Conservation (phyloP, 2,329 filamentous ascomycete genomes). For the Cercospora citrullina region DNA sequence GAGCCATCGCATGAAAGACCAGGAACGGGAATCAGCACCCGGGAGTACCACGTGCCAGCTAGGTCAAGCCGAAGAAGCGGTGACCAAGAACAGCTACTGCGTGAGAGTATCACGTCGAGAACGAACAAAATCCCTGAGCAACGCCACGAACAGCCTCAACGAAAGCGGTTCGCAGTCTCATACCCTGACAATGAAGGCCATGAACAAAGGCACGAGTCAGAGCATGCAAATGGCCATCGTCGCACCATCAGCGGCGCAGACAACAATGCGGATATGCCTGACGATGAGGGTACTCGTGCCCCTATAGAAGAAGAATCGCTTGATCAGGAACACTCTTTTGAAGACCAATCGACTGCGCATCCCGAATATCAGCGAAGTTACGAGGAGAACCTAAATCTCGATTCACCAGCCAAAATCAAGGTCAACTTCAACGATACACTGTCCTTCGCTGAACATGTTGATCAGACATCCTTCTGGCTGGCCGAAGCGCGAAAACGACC, state of each 20-base stretch:
- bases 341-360: slow-evolving; percentile 13
- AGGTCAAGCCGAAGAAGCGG: background rate
- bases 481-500: slow-evolving; percentile 17
- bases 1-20: background rate
- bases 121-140: background rate
- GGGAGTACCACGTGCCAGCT: background rate
- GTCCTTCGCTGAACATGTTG: slow-evolving; percentile 6
- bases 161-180: background rate
- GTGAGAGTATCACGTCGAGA: background rate
- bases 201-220: background rate
- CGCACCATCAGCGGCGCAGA: background rate
- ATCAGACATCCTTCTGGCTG: slow-evolving; percentile 18
- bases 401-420: slow-evolving; percentile 38
- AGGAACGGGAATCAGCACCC: background rate
- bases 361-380: slow-evolving; percentile 31
- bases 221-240: background rate
- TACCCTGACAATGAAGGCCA: slow-evolving; percentile 4
- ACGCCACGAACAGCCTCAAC: background rate
- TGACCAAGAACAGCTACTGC: slow-evolving; percentile 2
- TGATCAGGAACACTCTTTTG: slow-evolving; percentile 14
- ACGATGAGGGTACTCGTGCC: slow-evolving; percentile 9
- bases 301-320: slow-evolving; percentile 17
- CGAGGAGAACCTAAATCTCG: slow-evolving; percentile 40
- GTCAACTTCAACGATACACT: slow-evolving; percentile 41
- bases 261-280: slow-evolving; percentile 15